Evolutionary conservation across 768 basidiomycete genomes (phyloP).

Genomic region (Pleurotus platypus): DNA sequence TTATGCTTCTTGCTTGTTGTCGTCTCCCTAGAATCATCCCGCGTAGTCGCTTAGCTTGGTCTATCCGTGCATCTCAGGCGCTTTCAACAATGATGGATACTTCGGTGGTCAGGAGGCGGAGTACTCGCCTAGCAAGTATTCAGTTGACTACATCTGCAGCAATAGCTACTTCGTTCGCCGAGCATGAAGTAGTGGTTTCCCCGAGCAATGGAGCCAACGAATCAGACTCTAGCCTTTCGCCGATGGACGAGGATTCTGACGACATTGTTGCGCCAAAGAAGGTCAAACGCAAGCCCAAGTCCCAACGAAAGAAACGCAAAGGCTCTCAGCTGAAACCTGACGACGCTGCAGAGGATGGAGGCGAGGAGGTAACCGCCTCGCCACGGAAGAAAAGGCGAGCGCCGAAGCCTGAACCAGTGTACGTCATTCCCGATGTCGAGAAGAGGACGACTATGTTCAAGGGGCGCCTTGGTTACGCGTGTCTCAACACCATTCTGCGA

Average conservation of each 20-base stretch:
- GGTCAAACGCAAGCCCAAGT: background rate
- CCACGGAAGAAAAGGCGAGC: slow-evolving; percentile 19
- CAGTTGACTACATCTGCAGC: background rate
- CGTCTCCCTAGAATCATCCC: background rate
- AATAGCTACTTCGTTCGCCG: background rate
- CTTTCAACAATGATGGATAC: background rate
- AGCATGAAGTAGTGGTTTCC: too few species aligned
- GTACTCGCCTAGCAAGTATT: slow-evolving; percentile 1
- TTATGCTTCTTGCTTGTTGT: slow-evolving; percentile 2
- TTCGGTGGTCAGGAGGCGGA: slow-evolving; percentile 2
- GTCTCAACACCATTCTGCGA: slow-evolving; percentile 81
- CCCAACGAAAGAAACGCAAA: slow-evolving; percentile 1
- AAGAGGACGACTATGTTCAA: slow-evolving; percentile 64
- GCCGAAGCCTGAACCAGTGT: slow-evolving; percentile 46
- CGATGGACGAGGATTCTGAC: background rate
- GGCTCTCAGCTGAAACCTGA: slow-evolving; percentile 9
- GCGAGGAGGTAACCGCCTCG: background rate
- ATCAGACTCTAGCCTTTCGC: background rate
- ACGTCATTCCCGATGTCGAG: slow-evolving; percentile 71
- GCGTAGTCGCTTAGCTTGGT: background rate
- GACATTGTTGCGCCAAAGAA: background rate
- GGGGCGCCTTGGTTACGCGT: slow-evolving; percentile 75
- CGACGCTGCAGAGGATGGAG: slow-evolving; percentile 11
- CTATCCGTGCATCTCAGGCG: background rate
- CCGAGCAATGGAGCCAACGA: background rate